Evolutionary conservation across 1,139 yeast genomes (phyloP), one percentile per base, ranked within the genome.

Genomic region (Nakaseomyces uthaithaninus): DNA sequence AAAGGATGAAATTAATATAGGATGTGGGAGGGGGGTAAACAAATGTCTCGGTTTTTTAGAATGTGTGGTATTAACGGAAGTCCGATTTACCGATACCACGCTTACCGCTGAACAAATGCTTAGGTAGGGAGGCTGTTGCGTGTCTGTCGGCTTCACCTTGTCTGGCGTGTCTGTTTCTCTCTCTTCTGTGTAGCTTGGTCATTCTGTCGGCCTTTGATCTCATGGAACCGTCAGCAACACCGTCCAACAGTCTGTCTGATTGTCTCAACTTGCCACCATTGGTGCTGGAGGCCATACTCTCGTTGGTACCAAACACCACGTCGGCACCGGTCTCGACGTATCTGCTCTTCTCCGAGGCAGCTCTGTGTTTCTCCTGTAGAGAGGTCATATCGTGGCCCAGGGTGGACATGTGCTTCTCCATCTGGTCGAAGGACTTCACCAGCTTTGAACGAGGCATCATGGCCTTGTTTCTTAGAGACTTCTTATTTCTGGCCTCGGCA

Each of bases 91-190:
- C 95, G 61, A 77, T 77, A 71, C 95, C 91, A 70, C 96, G 80
- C 75, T 93, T 91, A 68, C 99, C 99, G 59, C 89, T 70, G 71
- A 81, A 84, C 73, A 91, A 73, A 69, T 91, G 98, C 71, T 87
- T 89, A 49, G 96, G 95, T 68, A 86, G 66, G 49, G 84, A 69
- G 43, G 85, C 91, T 45, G 89, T 76, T 45, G 79, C 71, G 63
- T 86, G 95, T 67, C 96, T 81, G 67, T 91, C 99, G 58, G 85
- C 84, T 69, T 93, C 98, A 70, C 97, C 96, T 52, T 77, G 84
- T 67, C 95, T 80, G 33, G 97, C 95, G 60, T 72, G 68, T 69
- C 91, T 80, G 68, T 89, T 86, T 70, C 97, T 79, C 60, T 84
- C 94, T 68, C 95, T 79, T 74, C 95, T 87, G 64, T 84, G 91